Base-by-base conservation (phyloP, 208 protist species). In the Trypanosoma brucei region DNA sequence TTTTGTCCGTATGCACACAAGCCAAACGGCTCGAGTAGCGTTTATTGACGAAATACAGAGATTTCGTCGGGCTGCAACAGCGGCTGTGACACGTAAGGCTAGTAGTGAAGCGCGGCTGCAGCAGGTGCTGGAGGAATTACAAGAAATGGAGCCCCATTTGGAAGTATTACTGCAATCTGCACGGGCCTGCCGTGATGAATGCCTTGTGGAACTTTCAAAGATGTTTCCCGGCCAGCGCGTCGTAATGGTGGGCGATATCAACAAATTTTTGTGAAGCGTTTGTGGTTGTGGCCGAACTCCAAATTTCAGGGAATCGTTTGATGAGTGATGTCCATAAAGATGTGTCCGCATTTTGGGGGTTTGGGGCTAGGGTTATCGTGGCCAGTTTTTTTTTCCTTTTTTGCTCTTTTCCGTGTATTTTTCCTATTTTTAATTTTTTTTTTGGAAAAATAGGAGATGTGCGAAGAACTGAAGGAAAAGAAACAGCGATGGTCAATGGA, bases 241-340 rank as follows among this genome's bases (percentile, higher is more conserved):
- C 36, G 62, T 75, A 34, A 92, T 92, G 65, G 77, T 83, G 9
- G 85, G 85, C 3, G 85, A 92, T 39, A 75, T 92, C 54, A 91
- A 86, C 75, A 88, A 87, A 66, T 85, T 78, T 58, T 59, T 91
- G 13, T 70, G 57, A 46, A 65, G 40, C 31, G n/a, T 40, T 14
- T 55, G 7, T 22, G 22, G 22, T 22, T 22, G 22, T 22, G 22
- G 22, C 22, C 22, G 22, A 22, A 22, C 22, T 22, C 22, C 22
- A 22, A 22, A 22, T 22, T 22, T 22, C 22, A 22, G 22, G 22
- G 22, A 22, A 22, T 22, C 22, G 22, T 22, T 22, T 22, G 22
- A 22, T 22, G 22, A 22, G 22, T 22, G 22, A 22, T 22, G 22
- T 22, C 22, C 22, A 22, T 22, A 0, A 22, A 22, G 22, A 22